Conservation (phyloP, 352 stramenopile genomes). For the Phytophthora ohioensis region DNA sequence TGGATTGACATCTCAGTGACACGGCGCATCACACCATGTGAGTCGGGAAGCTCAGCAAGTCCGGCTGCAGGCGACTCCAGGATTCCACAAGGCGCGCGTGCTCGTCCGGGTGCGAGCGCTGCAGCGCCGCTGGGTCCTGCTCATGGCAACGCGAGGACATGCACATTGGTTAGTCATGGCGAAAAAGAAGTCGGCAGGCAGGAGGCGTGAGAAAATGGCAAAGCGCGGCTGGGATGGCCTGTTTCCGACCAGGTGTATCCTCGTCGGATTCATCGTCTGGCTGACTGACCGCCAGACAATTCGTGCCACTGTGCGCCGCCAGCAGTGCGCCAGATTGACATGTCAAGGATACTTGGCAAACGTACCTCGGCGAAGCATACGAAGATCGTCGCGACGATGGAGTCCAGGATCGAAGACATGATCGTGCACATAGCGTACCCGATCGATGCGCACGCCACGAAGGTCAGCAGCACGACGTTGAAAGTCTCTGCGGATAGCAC, state of each 20-base stretch:
- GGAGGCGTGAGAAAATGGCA: conserved; percentile 31
- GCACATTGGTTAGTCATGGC: conserved; percentile 13
- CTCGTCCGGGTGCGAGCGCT: conserved; percentile 77
- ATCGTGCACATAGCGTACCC: conserved; percentile 89
- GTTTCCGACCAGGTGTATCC: conserved; percentile 50
- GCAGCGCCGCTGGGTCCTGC: conserved; percentile 73
- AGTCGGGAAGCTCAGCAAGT: conserved; percentile 60
- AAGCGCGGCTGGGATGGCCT: conserved; percentile 26
- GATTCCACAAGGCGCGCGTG: conserved; percentile 75
- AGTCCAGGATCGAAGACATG: conserved; percentile 86
- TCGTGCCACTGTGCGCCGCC: conserved; percentile 21
- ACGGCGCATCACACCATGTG: conserved; percentile 37
- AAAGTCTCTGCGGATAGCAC: conserved; percentile 70
- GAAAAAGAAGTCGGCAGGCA: conserved; percentile 5
- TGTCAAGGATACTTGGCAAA: conserved; percentile 9
- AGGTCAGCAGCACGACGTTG: conserved; percentile 83
- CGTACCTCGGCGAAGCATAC: conserved; percentile 89
- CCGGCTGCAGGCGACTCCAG: conserved; percentile 76
- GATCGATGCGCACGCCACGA: conserved; percentile 74
- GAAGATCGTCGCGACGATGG: conserved; percentile 87
- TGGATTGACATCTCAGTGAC: conserved; percentile 19
- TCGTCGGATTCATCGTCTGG: conserved; percentile 36
- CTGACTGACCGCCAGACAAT: conserved; percentile 23
- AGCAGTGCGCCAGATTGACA: conserved; percentile 17
- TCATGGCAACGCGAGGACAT: conserved; percentile 7